Base-by-base conservation (phyloP, 2,329 filamentous ascomycete genomes). In the Aspergillus tanneri region DNA sequence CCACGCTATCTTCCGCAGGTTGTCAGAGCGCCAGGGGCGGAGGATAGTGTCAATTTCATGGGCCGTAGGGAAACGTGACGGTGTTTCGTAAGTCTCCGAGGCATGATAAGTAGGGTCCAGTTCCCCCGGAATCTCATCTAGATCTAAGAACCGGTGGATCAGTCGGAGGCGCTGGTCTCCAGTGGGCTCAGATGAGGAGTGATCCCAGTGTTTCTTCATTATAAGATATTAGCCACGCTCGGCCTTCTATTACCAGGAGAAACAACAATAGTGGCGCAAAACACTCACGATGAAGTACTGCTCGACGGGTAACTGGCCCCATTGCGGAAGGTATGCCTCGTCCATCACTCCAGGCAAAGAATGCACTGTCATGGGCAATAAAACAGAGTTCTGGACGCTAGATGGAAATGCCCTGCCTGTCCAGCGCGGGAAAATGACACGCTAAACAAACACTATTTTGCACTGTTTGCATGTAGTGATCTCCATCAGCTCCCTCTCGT, bases 1-100 rank as follows among this genome's bases (percentile, higher is more conserved):
- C 42, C 47, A 49, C 21, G 47, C 47, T 42, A 16, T 49, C 47
- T 41, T 35, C 12, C 47, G 41, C n/a, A 49, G 18, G 10, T 45
- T 12, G 10, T 49, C 16, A 3, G 47, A 41, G 21, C 36, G 47
- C 47, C 41, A 45, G 3, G 42, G 47, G 4, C 42, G 47, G 18
- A 49, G 35, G 28, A 49, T 45, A 10, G 28, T 40, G 1, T 25
- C 47, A 5, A 41, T n/a, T 21, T 45, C 47, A 25, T 40, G 30
- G 24, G 25, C 25, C 19, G 41, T 45, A 3, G 42, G 47, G 12
- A 42, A 22, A 12, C 36, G 36, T 22, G n/a, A 6, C 4, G 22
- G 32, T 34, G 34, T 21, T 18, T 10, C 10, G 6, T 28, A 23
- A 9, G 25, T n/a, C n/a, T 32, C 7, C 7, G 11, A 32, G 19